Evolutionary conservation across 495 filamentous ascomycete species (phyloP).

Genomic region (Neurospora sp.): DNA sequence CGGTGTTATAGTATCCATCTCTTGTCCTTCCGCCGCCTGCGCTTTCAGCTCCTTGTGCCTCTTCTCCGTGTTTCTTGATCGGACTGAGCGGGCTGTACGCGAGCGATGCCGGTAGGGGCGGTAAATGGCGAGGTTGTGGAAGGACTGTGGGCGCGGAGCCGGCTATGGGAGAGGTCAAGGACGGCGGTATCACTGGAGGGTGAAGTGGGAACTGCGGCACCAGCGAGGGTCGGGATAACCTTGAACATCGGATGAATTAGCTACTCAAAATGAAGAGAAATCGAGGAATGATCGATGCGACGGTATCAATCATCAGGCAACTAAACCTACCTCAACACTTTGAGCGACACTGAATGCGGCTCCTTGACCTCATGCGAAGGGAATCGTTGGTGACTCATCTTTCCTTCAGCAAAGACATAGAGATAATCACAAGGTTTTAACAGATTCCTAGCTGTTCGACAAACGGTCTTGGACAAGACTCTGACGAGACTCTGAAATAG

Average conservation of each 20-base stretch:
- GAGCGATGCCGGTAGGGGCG: slow-evolving; percentile 34
- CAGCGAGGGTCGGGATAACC: slow-evolving; percentile 44
- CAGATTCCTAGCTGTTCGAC: not conserved
- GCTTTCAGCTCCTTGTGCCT: not conserved
- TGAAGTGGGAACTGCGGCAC: slow-evolving; percentile 40
- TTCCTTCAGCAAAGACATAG: not conserved
- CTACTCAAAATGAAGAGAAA: not conserved
- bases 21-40: not conserved
- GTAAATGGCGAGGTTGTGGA: slow-evolving; percentile 2
- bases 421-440: not conserved
- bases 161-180: slow-evolving; percentile 9
- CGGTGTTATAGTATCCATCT: slow-evolving; percentile 25
- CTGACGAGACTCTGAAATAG: not conserved
- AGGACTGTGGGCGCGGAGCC: not conserved
- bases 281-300: not conserved
- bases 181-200: slow-evolving; percentile 19
- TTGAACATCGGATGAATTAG: slow-evolving; percentile 12
- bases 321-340: slow-evolving; percentile 54
- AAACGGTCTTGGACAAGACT: not conserved
- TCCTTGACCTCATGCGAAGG: slow-evolving; percentile 57
- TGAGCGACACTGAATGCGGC: slow-evolving; percentile 77
- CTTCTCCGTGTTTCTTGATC: not conserved
- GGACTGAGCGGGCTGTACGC: slow-evolving; percentile 26
- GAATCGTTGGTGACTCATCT: slow-evolving; percentile 43
- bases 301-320: not conserved